phyloP scores from a whole-genome alignment of 2,329 filamentous ascomycete species.

The Cladosporium phlei region DNA sequence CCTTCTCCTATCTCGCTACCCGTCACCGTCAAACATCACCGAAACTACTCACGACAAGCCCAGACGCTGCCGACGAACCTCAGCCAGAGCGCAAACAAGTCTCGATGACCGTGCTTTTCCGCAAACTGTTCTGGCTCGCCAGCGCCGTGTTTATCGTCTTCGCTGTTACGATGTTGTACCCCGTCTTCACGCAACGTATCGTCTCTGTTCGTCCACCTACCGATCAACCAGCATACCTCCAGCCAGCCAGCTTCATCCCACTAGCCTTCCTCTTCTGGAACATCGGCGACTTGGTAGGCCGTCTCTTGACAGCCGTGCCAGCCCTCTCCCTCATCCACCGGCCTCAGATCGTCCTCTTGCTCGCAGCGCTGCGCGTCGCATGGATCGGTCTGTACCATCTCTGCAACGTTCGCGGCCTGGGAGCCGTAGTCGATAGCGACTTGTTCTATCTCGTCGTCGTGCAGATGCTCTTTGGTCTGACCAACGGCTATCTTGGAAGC shows the following conservation, averaged over 20 bases:
- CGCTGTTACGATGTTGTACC: slow-evolving; percentile 84
- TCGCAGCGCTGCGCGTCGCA: slow-evolving; percentile 59
- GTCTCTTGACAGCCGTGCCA: slow-evolving; percentile 61
- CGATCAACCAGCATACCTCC: slow-evolving; percentile 56
- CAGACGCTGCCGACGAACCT: slow-evolving; percentile 16
- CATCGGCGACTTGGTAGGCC: slow-evolving; percentile 73
- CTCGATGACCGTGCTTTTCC: slow-evolving; percentile 62
- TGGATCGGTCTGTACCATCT: slow-evolving; percentile 84
- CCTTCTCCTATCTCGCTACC: slow-evolving; percentile 68
- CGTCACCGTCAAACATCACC: slow-evolving; percentile 20
- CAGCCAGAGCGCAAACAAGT: slow-evolving; percentile 47
- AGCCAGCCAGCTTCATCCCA: slow-evolving; percentile 76
- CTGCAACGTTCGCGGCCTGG: slow-evolving; percentile 78
- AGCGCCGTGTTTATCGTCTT: slow-evolving; percentile 78
- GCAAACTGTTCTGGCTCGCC: slow-evolving; percentile 74
- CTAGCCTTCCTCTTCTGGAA: slow-evolving; percentile 94
- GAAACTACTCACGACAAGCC: slow-evolving; percentile 10
- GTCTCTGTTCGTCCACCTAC: slow-evolving; percentile 38
- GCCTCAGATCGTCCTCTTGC: slow-evolving; percentile 62
- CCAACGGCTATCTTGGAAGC: slow-evolving; percentile 81
- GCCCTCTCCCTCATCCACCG: slow-evolving; percentile 53
- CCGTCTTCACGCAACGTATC: slow-evolving; percentile 70
- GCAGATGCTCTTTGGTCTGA: slow-evolving; percentile 76
- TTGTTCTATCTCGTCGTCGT: slow-evolving; percentile 81
- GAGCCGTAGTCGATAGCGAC: slow-evolving; percentile 72